Evolutionary conservation across 306 rosid genomes (phyloP).

Genomic region (Astragalus membranaceus): DNA sequence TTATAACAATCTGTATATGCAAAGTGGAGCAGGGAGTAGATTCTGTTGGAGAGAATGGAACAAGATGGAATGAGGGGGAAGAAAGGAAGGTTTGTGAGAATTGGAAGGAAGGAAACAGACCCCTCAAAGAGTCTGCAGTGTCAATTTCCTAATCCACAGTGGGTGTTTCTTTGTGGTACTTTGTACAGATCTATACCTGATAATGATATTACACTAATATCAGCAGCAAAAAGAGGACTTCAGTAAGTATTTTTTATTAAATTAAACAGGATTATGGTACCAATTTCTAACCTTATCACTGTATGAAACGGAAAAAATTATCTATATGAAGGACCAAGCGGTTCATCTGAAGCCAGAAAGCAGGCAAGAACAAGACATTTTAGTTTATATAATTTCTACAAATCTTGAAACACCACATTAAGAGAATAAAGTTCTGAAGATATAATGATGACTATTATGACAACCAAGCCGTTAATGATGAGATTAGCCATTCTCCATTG

Average conservation of each 20-base stretch:
- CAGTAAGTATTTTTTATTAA: neutral
- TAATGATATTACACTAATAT: neutral
- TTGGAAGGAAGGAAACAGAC: neutral
- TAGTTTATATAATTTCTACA: neutral
- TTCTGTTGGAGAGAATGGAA: neutral
- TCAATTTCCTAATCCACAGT: neutral
- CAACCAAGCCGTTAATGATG: conserved; percentile 5
- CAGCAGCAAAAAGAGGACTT: neutral
- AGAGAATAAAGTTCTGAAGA: neutral
- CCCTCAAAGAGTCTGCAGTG: neutral
- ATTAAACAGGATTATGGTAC: neutral
- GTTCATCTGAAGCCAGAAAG: neutral
- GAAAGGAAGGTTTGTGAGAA: neutral
- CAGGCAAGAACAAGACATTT: neutral
- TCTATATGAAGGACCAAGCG: neutral
- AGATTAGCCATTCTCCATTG: neutral
- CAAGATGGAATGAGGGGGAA: neutral
- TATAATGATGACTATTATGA: neutral
- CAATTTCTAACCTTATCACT: neutral
- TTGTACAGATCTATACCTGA: neutral
- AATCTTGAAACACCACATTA: conserved; percentile 4
- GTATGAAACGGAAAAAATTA: neutral
- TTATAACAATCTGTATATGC: neutral
- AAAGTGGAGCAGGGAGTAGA: neutral
- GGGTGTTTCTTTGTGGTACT: neutral